Conservation (phyloP, 2,329 filamentous ascomycete genomes). For the Zasmidium angulare region DNA sequence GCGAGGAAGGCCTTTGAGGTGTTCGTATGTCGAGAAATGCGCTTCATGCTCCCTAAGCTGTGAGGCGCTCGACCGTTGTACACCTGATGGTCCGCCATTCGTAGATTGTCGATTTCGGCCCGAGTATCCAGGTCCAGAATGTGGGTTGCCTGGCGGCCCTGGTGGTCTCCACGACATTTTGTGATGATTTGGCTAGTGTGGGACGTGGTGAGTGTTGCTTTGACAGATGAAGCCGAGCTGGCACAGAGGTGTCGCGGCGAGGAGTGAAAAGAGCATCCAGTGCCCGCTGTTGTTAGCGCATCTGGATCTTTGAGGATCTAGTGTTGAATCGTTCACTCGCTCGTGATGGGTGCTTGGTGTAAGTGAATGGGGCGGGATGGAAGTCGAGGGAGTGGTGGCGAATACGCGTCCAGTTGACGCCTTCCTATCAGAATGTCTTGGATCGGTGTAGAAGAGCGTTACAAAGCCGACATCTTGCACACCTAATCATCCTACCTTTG, state of each 20-base stretch:
- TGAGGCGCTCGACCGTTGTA: slow-evolving; percentile 35
- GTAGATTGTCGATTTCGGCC: slow-evolving; percentile 25
- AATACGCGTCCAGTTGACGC: neutral
- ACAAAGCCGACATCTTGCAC: neutral
- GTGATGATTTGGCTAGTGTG: neutral
- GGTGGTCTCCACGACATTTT: slow-evolving; percentile 22
- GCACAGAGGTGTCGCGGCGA: neutral
- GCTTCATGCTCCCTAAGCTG: slow-evolving; percentile 48
- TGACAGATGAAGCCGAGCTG: neutral
- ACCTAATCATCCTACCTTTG: neutral
- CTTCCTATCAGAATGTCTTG: neutral
- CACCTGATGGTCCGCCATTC: slow-evolving; percentile 33
- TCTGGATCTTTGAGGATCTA: neutral
- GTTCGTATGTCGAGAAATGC: slow-evolving; percentile 52
- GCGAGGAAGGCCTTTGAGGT: slow-evolving; percentile 46
- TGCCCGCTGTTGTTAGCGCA: too few species aligned
- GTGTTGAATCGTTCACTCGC: neutral
- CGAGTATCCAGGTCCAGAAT: slow-evolving; percentile 17
- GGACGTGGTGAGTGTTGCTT: neutral
- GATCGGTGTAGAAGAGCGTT: neutral
- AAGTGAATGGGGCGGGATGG: neutral
- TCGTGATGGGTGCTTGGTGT: neutral
- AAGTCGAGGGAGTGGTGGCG: neutral
- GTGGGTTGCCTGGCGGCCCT: slow-evolving; percentile 17
- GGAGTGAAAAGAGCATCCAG: neutral